Conservation (phyloP, 2,329 filamentous ascomycete species). For the Xenoacremonium recifei region DNA sequence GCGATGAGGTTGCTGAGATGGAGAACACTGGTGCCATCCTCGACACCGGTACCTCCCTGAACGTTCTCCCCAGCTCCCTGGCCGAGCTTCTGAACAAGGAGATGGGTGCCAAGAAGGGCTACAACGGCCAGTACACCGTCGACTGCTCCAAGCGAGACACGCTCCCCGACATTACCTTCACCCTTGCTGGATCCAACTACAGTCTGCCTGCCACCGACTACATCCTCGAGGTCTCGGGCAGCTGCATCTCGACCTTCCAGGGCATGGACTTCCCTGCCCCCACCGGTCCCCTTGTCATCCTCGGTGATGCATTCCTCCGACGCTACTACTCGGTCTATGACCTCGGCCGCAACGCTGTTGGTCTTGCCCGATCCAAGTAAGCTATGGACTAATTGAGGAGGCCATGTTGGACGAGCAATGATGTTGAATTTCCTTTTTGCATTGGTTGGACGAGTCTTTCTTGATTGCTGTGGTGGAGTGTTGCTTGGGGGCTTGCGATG, state of each 20-base stretch:
- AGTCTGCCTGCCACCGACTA: constrained; percentile 87
- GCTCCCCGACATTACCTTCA: constrained; percentile 91
- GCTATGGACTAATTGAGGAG: constrained; percentile 9
- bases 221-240: constrained; percentile 91
- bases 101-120: constrained; percentile 97
- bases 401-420: too few relatives aligned
- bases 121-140: constrained; percentile 93
- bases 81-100: constrained; percentile 96
- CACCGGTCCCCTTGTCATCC: constrained; percentile 87
- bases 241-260: constrained; percentile 97
- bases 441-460: too few relatives aligned
- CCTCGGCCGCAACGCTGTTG: constrained; percentile 83
- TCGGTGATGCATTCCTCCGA: constrained; percentile 83
- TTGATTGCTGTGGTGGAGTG: too few relatives aligned
- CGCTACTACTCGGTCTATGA: constrained; percentile 97
- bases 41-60: constrained; percentile 97
- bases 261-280: constrained; percentile 91
- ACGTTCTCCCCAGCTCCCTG: constrained; percentile 85
- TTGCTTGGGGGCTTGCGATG: too few relatives aligned
- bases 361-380: constrained; percentile 79
- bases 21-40: constrained; percentile 95
- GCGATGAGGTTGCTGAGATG: constrained; percentile 80
- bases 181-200: constrained; percentile 88
- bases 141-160: constrained; percentile 81
- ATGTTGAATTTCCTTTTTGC: too few relatives aligned